phyloP scores from a whole-genome alignment of 192 early-diverging fungal genomes.

The Chytriomyces confervae region DNA sequence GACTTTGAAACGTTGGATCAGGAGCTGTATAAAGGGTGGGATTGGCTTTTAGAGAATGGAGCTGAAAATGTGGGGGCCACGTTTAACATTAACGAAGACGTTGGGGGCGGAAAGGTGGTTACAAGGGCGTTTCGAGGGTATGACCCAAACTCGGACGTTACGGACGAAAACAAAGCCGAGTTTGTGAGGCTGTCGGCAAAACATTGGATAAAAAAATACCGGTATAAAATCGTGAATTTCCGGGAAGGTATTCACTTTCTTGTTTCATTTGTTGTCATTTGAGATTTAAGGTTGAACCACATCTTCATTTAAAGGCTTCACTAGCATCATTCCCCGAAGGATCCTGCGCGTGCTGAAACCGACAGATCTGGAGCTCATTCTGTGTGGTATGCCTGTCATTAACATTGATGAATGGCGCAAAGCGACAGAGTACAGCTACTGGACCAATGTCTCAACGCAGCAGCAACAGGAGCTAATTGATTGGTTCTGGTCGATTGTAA shows the following conservation, averaged over 20 bases:
- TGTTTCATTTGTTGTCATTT: not conserved
- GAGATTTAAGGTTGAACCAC: not conserved
- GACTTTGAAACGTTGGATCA: slow-evolving; percentile 26
- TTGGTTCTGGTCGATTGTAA: slow-evolving; percentile 27
- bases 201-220: not conserved
- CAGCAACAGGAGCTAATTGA: not conserved
- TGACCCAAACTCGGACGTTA: not conserved
- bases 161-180: slow-evolving; percentile 12
- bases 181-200: slow-evolving; percentile 16
- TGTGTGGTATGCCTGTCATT: slow-evolving; percentile 22
- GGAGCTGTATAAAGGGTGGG: slow-evolving; percentile 17
- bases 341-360: slow-evolving; percentile 10
- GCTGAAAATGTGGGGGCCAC: not conserved
- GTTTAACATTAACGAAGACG: not conserved
- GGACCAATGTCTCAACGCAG: not conserved
- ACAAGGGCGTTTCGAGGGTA: slow-evolving; percentile 16
- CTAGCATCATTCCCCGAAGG: slow-evolving; percentile 1
- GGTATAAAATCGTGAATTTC: slow-evolving; percentile 29
- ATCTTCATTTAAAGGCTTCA: not conserved
- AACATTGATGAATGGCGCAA: slow-evolving; percentile 9
- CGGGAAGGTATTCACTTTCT: slow-evolving; percentile 18
- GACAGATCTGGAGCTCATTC: slow-evolving; percentile 14
- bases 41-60: slow-evolving; percentile 5
- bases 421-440: slow-evolving; percentile 1
- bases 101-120: not conserved